phyloP scores from a whole-genome alignment of 306 rosid genomes.

The Cucurbita moschata region DNA sequence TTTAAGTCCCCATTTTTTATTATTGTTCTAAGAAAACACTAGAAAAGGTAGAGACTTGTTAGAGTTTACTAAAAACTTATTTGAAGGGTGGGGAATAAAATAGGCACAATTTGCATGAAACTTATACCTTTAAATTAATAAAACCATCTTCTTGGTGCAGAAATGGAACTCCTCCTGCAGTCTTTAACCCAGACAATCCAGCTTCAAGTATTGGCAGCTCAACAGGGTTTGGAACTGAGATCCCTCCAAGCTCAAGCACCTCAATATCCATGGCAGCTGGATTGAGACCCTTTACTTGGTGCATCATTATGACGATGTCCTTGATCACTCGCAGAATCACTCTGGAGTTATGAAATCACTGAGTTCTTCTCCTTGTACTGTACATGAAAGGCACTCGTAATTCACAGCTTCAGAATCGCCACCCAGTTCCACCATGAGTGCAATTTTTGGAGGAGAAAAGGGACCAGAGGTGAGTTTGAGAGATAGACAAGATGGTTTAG shows the following conservation, averaged over 20 bases:
- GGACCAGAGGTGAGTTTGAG: constrained; percentile 5
- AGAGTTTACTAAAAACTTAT: too few species aligned
- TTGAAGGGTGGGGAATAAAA: too few species aligned
- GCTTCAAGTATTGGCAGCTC: constrained; percentile 1
- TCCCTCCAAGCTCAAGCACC: constrained; percentile 5
- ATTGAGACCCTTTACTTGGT: constrained; percentile 1
- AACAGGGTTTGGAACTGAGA: constrained; percentile 9
- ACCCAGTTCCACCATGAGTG: constrained; percentile 3
- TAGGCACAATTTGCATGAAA: too few species aligned
- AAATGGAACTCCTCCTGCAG: constrained; percentile 6
- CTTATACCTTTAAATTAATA: not conserved
- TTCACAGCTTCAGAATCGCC: not conserved
- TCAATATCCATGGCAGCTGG: constrained; percentile 6
- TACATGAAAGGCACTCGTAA: not conserved
- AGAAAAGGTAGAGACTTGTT: too few species aligned
- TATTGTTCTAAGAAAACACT: too few species aligned
- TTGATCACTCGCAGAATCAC: not conserved
- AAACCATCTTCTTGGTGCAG: not conserved
- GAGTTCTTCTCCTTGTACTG: not conserved
- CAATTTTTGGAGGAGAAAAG: not conserved
- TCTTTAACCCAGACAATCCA: constrained; percentile 8
- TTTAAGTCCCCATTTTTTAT: too few species aligned
- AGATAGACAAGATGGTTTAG: not conserved
- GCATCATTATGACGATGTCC: not conserved
- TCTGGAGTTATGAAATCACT: not conserved